Evolutionary conservation across 768 basidiomycete genomes (phyloP).

Genomic region (Tricholomella constricta): DNA sequence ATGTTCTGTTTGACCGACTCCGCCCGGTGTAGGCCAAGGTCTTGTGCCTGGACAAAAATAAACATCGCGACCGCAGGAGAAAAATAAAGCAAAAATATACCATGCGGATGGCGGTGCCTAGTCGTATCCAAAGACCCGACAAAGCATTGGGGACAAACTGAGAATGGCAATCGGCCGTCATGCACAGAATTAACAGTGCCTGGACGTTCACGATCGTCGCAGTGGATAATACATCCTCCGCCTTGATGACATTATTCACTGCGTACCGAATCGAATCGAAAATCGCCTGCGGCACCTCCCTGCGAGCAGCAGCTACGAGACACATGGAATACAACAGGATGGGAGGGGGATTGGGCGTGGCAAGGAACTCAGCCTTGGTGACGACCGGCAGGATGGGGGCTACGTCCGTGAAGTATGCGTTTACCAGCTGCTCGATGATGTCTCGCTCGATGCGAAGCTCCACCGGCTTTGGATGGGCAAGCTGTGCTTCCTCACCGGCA

Average conservation of each 20-base stretch:
- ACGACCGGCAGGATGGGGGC: conserved; percentile 89
- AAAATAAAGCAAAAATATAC: conserved; percentile 39
- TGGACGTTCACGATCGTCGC: conserved; percentile 87
- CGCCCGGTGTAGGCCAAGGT: conserved; percentile 92
- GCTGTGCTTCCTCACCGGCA: conserved; percentile 53
- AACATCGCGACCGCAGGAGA: not conserved
- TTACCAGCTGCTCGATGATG: conserved; percentile 79
- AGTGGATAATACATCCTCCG: conserved; percentile 89
- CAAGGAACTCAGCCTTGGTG: conserved; percentile 85
- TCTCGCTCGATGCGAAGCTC: conserved; percentile 79
- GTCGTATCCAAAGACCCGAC: conserved; percentile 82
- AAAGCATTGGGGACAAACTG: conserved; percentile 84
- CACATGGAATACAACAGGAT: conserved; percentile 93
- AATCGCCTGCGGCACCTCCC: conserved; percentile 81
- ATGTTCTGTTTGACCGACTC: conserved; percentile 84
- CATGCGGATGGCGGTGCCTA: conserved; percentile 93
- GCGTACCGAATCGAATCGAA: conserved; percentile 88
- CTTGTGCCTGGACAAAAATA: conserved; percentile 73
- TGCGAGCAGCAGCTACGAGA: conserved; percentile 83
- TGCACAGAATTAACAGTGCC: conserved; percentile 79
- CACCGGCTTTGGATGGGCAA: conserved; percentile 58
- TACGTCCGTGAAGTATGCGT: conserved; percentile 89
- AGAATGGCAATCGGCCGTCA: conserved; percentile 90
- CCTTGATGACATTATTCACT: conserved; percentile 85
- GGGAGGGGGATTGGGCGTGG: conserved; percentile 69